Evolutionary conservation across 2,329 filamentous ascomycete genomes (phyloP), one percentile per base, ranked within the genome.

Genomic region (Grosmannia penicillata): DNA sequence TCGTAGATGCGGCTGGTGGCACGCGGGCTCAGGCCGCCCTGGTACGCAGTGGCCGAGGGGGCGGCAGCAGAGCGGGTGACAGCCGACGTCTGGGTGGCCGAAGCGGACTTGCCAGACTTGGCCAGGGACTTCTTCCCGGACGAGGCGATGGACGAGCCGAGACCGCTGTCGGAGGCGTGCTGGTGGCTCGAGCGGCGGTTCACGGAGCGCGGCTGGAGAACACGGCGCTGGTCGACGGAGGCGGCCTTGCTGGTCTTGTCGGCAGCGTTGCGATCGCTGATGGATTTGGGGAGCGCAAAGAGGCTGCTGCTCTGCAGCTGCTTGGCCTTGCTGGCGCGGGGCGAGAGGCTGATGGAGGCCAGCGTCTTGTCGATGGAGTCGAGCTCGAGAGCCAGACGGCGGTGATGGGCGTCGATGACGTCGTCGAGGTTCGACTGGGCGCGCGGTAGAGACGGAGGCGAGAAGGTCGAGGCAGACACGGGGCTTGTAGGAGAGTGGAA

Each of bases 111-210:
- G 43, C 51, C 43, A 24, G 68, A 55, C 43, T 60, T 62, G 43
- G 59, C 55, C 42, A 48, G 51, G 34, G 57, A 56, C 54, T 73
- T 70, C 46, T 72, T 66, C 40, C 61, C 63, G 25, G 74, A 80
- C 43, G 68, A 81, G 43, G 67, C 72, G 51, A 94, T 68, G 30
- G 86, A 94, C 31, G 84, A 82, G 37, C 87, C 87, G 46, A 95
- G 66, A 38, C 85, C 87, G 56, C 86, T 93, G 62, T 95, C 87
- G 14, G 84, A 91, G 42, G 74, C 72, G 59, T 86, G 79, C 52
- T 76, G 72, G 53, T 77, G 70, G 31, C 34, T 41, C 31, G 65
- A 61, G 53, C 75, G 69, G 41, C 68, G 68, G 42, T 51, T 55
- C 24, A 50, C 62, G 18, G 43, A 32, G 42, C 69, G 70, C 45